Conservation (phyloP, 495 filamentous ascomycete genomes). For the Sphaerosporella brunnea region DNA sequence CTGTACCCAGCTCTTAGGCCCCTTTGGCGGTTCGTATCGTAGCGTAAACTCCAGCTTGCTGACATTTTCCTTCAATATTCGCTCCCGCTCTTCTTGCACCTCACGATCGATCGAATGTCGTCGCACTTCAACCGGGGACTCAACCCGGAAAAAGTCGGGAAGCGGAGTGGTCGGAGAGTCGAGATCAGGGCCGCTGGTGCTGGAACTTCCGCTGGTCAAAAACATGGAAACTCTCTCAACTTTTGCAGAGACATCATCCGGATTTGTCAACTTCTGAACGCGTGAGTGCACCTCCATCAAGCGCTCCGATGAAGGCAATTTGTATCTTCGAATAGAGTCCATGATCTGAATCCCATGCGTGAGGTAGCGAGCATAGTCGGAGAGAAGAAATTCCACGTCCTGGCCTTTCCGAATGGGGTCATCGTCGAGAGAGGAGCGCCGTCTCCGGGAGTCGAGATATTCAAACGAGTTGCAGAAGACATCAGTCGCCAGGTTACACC, state of each 20-base stretch:
- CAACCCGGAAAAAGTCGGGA: no score
- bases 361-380: constrained; percentile 53
- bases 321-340: constrained; percentile 27
- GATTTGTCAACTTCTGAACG: not conserved
- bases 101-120: not conserved
- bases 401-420: not conserved
- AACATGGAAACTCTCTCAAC: constrained; percentile 3
- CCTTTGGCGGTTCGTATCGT: constrained; percentile 14
- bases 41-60: constrained; percentile 8
- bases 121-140: not conserved
- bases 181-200: not conserved
- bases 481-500: constrained; percentile 38
- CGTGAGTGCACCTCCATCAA: not conserved
- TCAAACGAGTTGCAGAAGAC: constrained; percentile 49
- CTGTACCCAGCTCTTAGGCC: not conserved
- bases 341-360: constrained; percentile 38
- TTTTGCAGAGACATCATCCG: not conserved
- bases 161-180: no score
- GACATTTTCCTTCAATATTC: not conserved
- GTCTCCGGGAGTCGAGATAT: constrained; percentile 39
- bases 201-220: not conserved
- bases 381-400: constrained; percentile 34
- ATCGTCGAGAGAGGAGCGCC: constrained; percentile 26
- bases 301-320: not conserved
- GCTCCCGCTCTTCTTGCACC: not conserved